A percentile compares a stretch with the other conserved stretches of the same genome.
Conservation (phyloP, 306 rosid genomes). For the Comarum palustre region DNA sequence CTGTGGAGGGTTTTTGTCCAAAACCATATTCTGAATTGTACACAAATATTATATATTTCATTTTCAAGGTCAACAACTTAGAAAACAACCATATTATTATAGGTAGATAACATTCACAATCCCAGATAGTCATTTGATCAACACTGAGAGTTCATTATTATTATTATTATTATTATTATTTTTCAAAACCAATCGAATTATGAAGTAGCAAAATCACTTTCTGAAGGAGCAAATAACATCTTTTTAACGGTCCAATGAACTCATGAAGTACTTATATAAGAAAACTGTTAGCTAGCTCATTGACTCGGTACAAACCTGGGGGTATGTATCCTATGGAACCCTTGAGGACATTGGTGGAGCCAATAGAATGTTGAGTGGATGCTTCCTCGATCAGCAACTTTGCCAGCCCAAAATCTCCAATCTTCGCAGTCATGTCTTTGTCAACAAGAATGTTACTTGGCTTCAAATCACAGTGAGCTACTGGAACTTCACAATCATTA, state of each 20-base stretch:
- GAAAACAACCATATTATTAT: not conserved
- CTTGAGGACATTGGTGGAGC: slow-evolving; percentile 50
- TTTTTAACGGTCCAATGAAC: not conserved
- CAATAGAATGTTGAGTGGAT: slow-evolving; percentile 32
- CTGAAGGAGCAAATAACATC: too few species aligned
- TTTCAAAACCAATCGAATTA: not conserved
- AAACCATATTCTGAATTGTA: slow-evolving; percentile 57
- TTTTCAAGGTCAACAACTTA: slow-evolving; percentile 10
- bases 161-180: too few species aligned
- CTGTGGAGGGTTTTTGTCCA: slow-evolving; percentile 53
- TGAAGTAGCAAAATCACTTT: too few species aligned
- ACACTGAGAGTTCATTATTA: not conserved
- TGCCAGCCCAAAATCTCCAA: slow-evolving; percentile 81
- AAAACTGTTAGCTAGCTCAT: not conserved
- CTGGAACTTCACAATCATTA: slow-evolving; percentile 54
- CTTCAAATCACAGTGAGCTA: slow-evolving; percentile 78
- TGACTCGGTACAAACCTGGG: slow-evolving; percentile 47
- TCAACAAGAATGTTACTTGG: slow-evolving; percentile 70
- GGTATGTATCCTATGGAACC: slow-evolving; percentile 87
- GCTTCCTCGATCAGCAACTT: slow-evolving; percentile 44
- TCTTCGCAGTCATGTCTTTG: slow-evolving; percentile 59
- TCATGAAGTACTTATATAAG: not conserved
- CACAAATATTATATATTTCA: not conserved
- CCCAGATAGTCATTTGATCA: not conserved
- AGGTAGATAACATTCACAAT: not conserved